Evolutionary conservation across 192 early-diverging fungal species (phyloP), one percentile per base, ranked within the genome.

Genomic region (Backusella sp.): DNA sequence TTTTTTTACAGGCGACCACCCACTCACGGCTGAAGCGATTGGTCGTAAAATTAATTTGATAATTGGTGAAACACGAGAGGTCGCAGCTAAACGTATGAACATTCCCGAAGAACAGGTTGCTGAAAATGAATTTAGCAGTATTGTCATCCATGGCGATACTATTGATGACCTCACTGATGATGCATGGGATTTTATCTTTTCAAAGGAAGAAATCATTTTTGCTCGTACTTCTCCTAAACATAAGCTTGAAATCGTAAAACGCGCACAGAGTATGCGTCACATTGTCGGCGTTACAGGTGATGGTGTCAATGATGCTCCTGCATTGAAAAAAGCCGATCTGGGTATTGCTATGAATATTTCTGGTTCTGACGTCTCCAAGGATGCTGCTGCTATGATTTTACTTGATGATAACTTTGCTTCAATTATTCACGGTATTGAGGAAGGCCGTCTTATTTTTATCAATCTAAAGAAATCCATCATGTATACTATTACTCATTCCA

Each of bases 381-480:
- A 97, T 75, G 94, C 94, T 7, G 97, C 97, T 26, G 87, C 95
- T 66, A 99, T 99, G 97, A 96, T 99, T 79, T 85, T 99, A 68
- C 81, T 99, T 44, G 96, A 99, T 82, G 96, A 99, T 83, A 98
- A 99, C 89, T 99, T 99, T 92, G 95, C 97, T 15, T 95, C 94
- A 11, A 94, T 93, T 53, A 92, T 99, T 53, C 81, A 86, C 32
- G 97, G 96, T 79, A 96, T 99, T 80, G 92, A 94, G 81, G 95
- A 99, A 79, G 97, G 96, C 46, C 91, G 97, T 17, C 83, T 98
- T 66, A 97, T 99, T 76, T 99, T 99, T 84, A 86, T 88, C 80
- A 99, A 99, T 84, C 83, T 99, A 72, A 96, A 96, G 79, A 99
- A 99, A 82, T 94, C 91, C 19, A 94, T 99, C 79, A 91, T 92